These are phyloP conservation scores for Lentinus brumalis DNA, from an alignment of 768 basidiomycete genomes.

Conservation along the genomic window DNA sequence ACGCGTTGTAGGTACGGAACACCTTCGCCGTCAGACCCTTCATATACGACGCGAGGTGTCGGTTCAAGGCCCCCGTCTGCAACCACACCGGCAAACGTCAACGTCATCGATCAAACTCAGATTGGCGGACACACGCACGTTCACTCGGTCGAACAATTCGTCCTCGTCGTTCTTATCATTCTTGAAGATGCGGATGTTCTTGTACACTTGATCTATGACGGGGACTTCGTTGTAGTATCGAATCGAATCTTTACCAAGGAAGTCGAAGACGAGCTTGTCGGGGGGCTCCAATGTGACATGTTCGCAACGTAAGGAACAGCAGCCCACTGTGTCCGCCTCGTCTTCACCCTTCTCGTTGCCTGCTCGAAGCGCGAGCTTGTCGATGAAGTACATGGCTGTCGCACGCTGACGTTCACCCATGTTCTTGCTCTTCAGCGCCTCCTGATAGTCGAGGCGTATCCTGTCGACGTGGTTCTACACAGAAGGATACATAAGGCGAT, in stretches of 20 bases:
- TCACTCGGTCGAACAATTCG: slow-evolving; percentile 92
- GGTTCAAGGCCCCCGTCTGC: slow-evolving; percentile 87
- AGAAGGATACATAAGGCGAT: slow-evolving; percentile 4
- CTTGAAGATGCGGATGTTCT: slow-evolving; percentile 98
- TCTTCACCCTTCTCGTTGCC: slow-evolving; percentile 99
- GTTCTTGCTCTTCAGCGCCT: slow-evolving; percentile 83
- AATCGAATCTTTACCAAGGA: slow-evolving; percentile 99
- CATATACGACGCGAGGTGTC: slow-evolving; percentile 92
- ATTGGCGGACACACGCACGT: slow-evolving; percentile 51
- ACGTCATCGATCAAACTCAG: background rate
- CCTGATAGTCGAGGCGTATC: slow-evolving; percentile 86
- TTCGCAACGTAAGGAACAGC: slow-evolving; percentile 95
- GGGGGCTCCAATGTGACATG: slow-evolving; percentile 92
- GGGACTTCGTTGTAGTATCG: slow-evolving; percentile 91
- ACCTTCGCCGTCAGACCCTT: slow-evolving; percentile 98
- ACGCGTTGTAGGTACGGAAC: slow-evolving; percentile 99
- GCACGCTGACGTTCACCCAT: slow-evolving; percentile 96
- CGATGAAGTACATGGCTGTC: slow-evolving; percentile 99
- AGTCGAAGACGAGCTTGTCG: slow-evolving; percentile 90
- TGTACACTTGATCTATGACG: slow-evolving; percentile 93
- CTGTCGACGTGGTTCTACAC: slow-evolving; percentile 83
- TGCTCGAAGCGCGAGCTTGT: slow-evolving; percentile 93
- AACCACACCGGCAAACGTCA: slow-evolving; percentile 1
- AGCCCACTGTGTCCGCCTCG: slow-evolving; percentile 98
- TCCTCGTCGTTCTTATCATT: slow-evolving; percentile 87